These are phyloP conservation scores for Aspergillus aculeatinus DNA, from an alignment of 2,329 filamentous ascomycete genomes.

Conservation along the genomic window DNA sequence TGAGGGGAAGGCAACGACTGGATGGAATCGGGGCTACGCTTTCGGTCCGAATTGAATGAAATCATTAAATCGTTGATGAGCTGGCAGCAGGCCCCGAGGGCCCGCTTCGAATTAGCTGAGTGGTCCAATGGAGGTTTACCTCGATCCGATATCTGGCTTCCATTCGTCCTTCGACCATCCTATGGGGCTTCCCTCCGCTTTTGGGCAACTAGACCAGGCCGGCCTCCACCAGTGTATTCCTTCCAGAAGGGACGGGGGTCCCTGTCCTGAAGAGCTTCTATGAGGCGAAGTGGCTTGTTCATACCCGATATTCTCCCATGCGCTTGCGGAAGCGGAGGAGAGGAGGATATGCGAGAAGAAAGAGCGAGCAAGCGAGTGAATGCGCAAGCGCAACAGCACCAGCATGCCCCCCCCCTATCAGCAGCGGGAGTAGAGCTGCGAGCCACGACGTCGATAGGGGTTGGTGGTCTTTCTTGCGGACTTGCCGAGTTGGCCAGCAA, in stretches of 20 bases:
- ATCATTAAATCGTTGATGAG: conserved; percentile 28
- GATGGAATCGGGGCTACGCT: conserved; percentile 9
- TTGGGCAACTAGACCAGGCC: conserved; percentile 26
- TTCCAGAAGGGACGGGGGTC: conserved; percentile 17
- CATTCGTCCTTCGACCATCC: conserved; percentile 23
- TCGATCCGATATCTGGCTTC: conserved; percentile 18
- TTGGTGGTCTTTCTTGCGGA: conserved; percentile 10
- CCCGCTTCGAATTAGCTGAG: conserved; percentile 23
- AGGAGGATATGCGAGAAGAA: background rate
- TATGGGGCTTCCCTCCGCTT: conserved; percentile 30
- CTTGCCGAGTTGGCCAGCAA: conserved; percentile 28
- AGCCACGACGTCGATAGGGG: conserved; percentile 10
- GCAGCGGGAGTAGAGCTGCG: background rate
- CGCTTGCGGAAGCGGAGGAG: conserved; percentile 11
- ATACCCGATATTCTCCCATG: conserved; percentile 22
- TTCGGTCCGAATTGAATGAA: conserved; percentile 14
- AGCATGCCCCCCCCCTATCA: background rate
- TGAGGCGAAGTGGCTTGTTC: conserved; percentile 20
- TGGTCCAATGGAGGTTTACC: conserved; percentile 18
- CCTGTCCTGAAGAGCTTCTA: conserved; percentile 17
- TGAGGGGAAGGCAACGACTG: conserved; percentile 11
- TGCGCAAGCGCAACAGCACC: background rate
- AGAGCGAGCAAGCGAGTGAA: background rate
- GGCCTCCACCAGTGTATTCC: conserved; percentile 13
- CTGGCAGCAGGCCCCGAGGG: conserved; percentile 28